phyloP scores from a whole-genome alignment of 2,329 filamentous ascomycete species.

The Fusarium sp. region DNA sequence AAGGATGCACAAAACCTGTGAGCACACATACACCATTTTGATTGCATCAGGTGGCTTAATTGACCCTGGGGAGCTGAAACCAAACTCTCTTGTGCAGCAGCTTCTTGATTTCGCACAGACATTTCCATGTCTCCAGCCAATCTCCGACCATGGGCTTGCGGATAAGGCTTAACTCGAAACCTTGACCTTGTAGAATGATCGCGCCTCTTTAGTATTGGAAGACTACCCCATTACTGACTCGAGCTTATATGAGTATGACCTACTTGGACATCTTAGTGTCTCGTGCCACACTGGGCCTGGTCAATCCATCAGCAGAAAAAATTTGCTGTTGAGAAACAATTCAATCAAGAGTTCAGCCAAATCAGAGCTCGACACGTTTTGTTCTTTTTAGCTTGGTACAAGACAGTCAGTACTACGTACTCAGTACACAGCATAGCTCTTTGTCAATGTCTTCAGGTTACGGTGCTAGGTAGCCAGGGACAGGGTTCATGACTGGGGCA shows the following conservation, averaged over 20 bases:
- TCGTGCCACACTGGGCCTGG: neutral
- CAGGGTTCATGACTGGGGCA: conserved; percentile 4
- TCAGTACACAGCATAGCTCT: no score
- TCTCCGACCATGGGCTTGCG: neutral
- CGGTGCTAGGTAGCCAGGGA: neutral
- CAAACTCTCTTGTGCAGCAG: neutral
- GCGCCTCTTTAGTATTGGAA: neutral
- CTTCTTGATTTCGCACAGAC: neutral
- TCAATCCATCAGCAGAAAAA: neutral
- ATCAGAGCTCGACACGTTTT: neutral
- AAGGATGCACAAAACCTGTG: neutral
- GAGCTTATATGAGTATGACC: no score
- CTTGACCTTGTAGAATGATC: conserved; percentile 5
- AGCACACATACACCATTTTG: no score
- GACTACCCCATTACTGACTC: neutral
- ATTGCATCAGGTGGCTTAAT: conserved; percentile 4
- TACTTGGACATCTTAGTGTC: neutral
- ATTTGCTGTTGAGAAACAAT: neutral
- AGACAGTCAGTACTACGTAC: no score
- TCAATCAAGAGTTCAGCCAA: neutral
- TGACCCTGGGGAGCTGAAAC: neutral
- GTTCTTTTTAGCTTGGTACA: no score
- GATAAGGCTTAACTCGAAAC: neutral
- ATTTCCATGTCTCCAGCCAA: neutral
- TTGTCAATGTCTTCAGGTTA: neutral